Base-by-base conservation (phyloP, 305 asterid species). In the Solanum hybrid region DNA sequence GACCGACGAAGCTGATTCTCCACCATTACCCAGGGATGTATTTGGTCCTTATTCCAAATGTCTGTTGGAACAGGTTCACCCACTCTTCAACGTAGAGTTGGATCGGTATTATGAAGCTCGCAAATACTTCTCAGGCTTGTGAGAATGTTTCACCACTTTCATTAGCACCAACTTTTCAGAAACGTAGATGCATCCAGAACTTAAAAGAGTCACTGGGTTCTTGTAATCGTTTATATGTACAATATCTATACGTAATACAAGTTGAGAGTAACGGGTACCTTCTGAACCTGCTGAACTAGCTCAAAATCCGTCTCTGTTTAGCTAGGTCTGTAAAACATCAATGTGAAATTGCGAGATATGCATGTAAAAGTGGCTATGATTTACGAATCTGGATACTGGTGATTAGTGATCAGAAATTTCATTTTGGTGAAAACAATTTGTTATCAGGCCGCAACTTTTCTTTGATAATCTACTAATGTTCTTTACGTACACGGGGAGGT, bases 31-130 rank as follows among this genome's bases (percentile, higher is more conserved):
- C 5, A 88, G 89, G 90, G 96, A 96, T 89, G 89, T 97, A 22
- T 28, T 97, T 92, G 99, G 99, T 37, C 95, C 96, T 89, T 97
- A 97, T 77, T 93, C 95, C 90, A 97, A 94, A 91, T 97, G 97
- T 92, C 90, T 96, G 3, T 31, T 97, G 89, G 98, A 97, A 90
- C 96, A 95, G 86, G 89, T 97, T 88, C 99, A 97, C 90, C 99
- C 99, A 16, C 94, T 97, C 11, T 89, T 93, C 88, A 96, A 95
- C 90, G 78, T 97, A 40, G 95, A 93, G 89, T 87, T 97, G 87
- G 98, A 97, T 90, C 93, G 93, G 75, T 97, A 92, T 90, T 82
- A 88, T 18, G 98, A 97, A 92, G 98, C 99, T 34, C 92, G 40
- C 33, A 90, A 93, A 20, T 95, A 94, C 93, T 96, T 96, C 89